These are phyloP conservation scores for Microsporum ferrugineum DNA, from an alignment of 2,329 filamentous ascomycete species.

Conservation along the genomic window DNA sequence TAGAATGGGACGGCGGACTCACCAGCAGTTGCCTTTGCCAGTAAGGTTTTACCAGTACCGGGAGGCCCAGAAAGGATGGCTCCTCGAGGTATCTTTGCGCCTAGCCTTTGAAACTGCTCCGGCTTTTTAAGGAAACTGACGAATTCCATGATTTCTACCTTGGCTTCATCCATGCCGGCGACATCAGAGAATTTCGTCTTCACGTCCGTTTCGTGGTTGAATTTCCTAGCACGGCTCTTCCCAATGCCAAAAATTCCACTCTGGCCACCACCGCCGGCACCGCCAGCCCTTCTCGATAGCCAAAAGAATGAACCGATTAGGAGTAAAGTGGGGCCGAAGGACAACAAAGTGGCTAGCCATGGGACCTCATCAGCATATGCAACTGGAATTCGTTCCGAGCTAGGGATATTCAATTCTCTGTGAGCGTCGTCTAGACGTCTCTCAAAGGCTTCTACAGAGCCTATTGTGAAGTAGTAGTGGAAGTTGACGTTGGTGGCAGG, in stretches of 20 bases:
- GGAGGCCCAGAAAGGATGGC: constrained; percentile 95
- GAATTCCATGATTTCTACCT: constrained; percentile 98
- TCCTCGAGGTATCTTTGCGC: constrained; percentile 93
- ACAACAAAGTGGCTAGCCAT: constrained; percentile 59
- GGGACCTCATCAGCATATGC: constrained; percentile 69
- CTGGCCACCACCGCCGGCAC: constrained; percentile 51
- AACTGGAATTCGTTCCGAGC: constrained; percentile 81
- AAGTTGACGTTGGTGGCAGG: constrained; percentile 57
- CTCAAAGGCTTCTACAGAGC: constrained; percentile 88
- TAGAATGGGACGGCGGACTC: constrained; percentile 97
- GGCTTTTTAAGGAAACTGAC: constrained; percentile 94
- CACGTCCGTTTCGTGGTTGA: constrained; percentile 92
- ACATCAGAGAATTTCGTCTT: constrained; percentile 97
- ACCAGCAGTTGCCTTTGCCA: constrained; percentile 94
- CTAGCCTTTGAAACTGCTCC: constrained; percentile 80
- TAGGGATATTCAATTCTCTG: constrained; percentile 72
- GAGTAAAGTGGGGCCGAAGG: constrained; percentile 78
- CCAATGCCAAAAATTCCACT: constrained; percentile 91
- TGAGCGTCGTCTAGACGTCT: constrained; percentile 78
- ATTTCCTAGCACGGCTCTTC: constrained; percentile 89
- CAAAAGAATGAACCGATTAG: constrained; percentile 75
- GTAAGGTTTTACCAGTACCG: constrained; percentile 93
- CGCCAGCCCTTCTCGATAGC: constrained; percentile 62
- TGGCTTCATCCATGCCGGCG: constrained; percentile 95
- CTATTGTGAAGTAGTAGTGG: constrained; percentile 89